A percentile compares a stretch with the other conserved stretches of the same genome.
Evolutionary conservation across 768 basidiomycete genomes (phyloP).

Genomic region (Lyophyllum atratum): DNA sequence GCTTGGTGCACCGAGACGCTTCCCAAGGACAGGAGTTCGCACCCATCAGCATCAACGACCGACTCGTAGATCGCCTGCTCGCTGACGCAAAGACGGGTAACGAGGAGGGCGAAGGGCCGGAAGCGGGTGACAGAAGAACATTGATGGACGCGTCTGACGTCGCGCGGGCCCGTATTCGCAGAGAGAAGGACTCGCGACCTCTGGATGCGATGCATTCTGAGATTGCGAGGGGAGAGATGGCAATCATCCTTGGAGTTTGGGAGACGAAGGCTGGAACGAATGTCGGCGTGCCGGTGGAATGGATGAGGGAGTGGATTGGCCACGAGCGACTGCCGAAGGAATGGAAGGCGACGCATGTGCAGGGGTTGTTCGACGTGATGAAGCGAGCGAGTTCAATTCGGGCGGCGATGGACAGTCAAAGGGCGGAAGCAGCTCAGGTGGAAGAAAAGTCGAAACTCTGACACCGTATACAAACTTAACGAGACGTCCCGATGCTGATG

Average conservation of each 20-base stretch:
- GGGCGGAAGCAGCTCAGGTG: conserved; percentile 6
- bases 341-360: conserved; percentile 40
- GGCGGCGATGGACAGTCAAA: conserved; percentile 23
- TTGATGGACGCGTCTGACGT: conserved; percentile 44
- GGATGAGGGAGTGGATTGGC: conserved; percentile 50
- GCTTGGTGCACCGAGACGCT: conserved; percentile 54
- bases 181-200: conserved; percentile 45
- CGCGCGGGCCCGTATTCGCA: conserved; percentile 50
- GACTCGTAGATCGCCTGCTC: conserved; percentile 40
- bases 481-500: not conserved
- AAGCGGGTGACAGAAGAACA: conserved; percentile 19
- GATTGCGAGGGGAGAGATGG: conserved; percentile 71
- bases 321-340: conserved; percentile 53
- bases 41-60: conserved; percentile 36
- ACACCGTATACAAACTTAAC: not conserved
- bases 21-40: conserved; percentile 43
- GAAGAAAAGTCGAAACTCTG: not conserved
- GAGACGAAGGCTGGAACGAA: conserved; percentile 36
- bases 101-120: conserved; percentile 28
- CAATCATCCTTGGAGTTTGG: conserved; percentile 61
- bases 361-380: conserved; percentile 38
- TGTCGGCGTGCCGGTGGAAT: conserved; percentile 45
- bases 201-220: conserved; percentile 53
- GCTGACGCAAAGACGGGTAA: conserved; percentile 30
- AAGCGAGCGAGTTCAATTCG: conserved; percentile 32